Evolutionary conservation across 495 filamentous ascomycete species (phyloP).

Genomic region (Podospora didyma): DNA sequence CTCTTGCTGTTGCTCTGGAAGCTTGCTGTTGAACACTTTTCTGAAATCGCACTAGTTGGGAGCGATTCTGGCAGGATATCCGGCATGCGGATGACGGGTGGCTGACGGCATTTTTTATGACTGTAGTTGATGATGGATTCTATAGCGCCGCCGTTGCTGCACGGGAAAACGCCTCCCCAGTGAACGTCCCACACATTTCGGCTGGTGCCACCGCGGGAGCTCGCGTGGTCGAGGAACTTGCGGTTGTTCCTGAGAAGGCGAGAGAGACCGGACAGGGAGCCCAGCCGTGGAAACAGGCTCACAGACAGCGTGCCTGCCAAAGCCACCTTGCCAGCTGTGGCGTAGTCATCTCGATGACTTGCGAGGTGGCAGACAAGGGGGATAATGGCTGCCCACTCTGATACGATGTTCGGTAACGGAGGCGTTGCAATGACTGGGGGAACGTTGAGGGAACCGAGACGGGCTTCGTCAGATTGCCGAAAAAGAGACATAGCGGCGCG

Average conservation of each 20-base stretch:
- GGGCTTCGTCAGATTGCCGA: neutral
- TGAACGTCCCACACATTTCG: neutral
- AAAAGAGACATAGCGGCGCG: neutral
- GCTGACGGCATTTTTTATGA: neutral
- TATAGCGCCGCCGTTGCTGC: neutral
- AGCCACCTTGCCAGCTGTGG: neutral
- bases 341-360: neutral
- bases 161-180: neutral
- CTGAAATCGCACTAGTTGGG: neutral
- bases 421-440: neutral
- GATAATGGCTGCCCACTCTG: neutral
- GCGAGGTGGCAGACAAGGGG: conserved; percentile 1
- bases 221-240: conserved; percentile 2
- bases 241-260: neutral
- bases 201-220: neutral
- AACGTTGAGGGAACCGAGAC: neutral
- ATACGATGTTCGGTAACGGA: neutral
- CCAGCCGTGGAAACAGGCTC: neutral
- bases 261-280: neutral
- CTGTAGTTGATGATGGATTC: neutral
- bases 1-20: neutral
- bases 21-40: neutral
- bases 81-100: neutral
- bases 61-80: neutral
- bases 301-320: neutral